Percentiles rank a stretch among this genome's conserved stretches.
These are phyloP conservation scores for Mycena galopus DNA, from an alignment of 768 basidiomycete species.

Conservation along the genomic window DNA sequence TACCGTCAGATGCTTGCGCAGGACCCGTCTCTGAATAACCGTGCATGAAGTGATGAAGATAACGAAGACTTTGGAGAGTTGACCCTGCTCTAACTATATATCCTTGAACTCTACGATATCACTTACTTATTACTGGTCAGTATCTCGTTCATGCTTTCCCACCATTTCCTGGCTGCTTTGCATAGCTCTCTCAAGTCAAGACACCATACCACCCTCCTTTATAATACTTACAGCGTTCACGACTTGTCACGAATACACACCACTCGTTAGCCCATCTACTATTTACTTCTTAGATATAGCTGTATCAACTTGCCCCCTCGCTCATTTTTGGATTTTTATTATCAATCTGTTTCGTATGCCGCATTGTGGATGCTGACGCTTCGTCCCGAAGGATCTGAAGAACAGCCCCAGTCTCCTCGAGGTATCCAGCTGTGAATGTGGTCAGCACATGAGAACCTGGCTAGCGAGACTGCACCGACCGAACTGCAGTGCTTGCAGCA, in stretches of 20 bases:
- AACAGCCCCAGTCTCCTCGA: slow-evolving; percentile 96
- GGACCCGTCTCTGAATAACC: slow-evolving; percentile 75
- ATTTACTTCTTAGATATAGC: slow-evolving; percentile 41
- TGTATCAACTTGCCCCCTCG: slow-evolving; percentile 33
- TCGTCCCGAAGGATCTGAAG: slow-evolving; percentile 93
- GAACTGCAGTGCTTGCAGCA: slow-evolving; percentile 91
- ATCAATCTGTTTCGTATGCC: slow-evolving; percentile 72
- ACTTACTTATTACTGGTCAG: slow-evolving; percentile 36
- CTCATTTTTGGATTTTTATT: slow-evolving; percentile 36
- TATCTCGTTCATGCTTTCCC: slow-evolving; percentile 29
- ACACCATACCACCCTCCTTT: slow-evolving; percentile 35
- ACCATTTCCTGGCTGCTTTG: slow-evolving; percentile 37
- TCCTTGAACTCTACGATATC: slow-evolving; percentile 40
- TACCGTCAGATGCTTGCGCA: slow-evolving; percentile 86
- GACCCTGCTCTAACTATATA: slow-evolving; percentile 40
- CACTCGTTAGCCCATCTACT: slow-evolving; percentile 40
- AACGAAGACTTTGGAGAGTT: slow-evolving; percentile 31
- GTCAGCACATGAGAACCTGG: slow-evolving; percentile 5
- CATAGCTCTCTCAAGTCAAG: slow-evolving; percentile 23
- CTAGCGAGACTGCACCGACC: slow-evolving; percentile 61
- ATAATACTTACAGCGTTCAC: slow-evolving; percentile 32
- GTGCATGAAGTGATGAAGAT: slow-evolving; percentile 47
- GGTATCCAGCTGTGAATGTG: slow-evolving; percentile 82
- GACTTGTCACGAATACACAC: slow-evolving; percentile 35
- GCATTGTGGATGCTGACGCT: slow-evolving; percentile 96